These are phyloP conservation scores for Botrytis pseudocinerea DNA, from an alignment of 2,329 filamentous ascomycete species.

Conservation along the genomic window DNA sequence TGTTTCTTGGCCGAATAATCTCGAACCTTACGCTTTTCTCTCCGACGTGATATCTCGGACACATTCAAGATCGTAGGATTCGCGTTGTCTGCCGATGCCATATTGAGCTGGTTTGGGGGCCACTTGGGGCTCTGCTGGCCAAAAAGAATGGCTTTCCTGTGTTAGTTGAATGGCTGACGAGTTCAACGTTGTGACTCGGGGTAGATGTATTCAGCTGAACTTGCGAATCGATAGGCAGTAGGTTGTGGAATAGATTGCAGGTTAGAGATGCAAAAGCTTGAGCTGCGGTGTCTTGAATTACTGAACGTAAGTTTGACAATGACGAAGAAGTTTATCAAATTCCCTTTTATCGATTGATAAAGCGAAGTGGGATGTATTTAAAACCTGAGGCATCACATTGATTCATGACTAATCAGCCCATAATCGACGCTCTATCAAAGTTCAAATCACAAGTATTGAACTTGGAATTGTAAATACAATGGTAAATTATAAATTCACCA, in stretches of 20 bases:
- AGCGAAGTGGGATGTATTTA: not conserved
- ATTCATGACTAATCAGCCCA: not conserved
- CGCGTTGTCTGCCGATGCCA: conserved; percentile 51
- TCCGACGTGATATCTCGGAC: conserved; percentile 83
- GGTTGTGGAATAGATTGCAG: not conserved
- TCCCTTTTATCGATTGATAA: conserved; percentile 18
- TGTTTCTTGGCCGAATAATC: conserved; percentile 43
- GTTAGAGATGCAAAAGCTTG: not conserved
- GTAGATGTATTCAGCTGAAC: not conserved
- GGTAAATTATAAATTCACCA: not conserved
- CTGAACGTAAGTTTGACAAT: not conserved
- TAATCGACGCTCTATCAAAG: not conserved
- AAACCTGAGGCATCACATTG: not conserved
- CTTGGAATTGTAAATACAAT: not conserved
- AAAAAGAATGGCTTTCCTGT: not conserved
- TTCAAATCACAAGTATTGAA: not conserved
- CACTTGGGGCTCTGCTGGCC: not conserved
- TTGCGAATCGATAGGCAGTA: not conserved
- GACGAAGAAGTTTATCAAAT: not conserved
- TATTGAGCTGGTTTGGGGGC: conserved; percentile 1
- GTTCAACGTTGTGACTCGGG: not conserved
- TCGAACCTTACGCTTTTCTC: conserved; percentile 52
- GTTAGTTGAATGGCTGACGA: not conserved
- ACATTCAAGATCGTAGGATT: conserved; percentile 91
- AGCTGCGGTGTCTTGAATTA: not conserved